Evolutionary conservation across 768 basidiomycete genomes (phyloP).

Genomic region (Coprinopsis cinerea): DNA sequence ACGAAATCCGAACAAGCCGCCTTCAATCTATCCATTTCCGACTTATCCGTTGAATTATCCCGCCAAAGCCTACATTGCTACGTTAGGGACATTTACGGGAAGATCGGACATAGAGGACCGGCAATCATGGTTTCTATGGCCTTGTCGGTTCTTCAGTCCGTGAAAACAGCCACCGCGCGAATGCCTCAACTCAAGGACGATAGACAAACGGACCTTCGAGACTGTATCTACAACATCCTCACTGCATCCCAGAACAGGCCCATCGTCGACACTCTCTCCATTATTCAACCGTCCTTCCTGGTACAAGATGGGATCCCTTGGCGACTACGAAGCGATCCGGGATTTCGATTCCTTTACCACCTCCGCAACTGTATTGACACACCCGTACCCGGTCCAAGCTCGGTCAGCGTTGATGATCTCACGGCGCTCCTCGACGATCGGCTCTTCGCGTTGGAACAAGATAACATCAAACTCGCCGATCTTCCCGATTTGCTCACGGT

Average conservation of each 20-base stretch:
- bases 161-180: slow-evolving; percentile 18
- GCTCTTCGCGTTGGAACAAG: slow-evolving; percentile 19
- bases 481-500: slow-evolving; percentile 8
- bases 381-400: slow-evolving; percentile 10
- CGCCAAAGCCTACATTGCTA: slow-evolving; percentile 9
- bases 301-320: slow-evolving; percentile 71
- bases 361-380: slow-evolving; percentile 59
- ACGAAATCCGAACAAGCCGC: slow-evolving; percentile 20
- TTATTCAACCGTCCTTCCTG: slow-evolving; percentile 79
- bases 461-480: slow-evolving; percentile 1
- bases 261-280: slow-evolving; percentile 70
- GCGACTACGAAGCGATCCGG: slow-evolving; percentile 56
- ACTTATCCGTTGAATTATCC: slow-evolving; percentile 12
- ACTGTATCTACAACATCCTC: slow-evolving; percentile 45
- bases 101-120: slow-evolving; percentile 37
- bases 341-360: slow-evolving; percentile 76
- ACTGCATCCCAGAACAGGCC: slow-evolving; percentile 41
- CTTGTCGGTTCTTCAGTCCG: slow-evolving; percentile 23
- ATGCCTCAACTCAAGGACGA: slow-evolving; percentile 25
- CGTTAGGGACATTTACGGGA: slow-evolving; percentile 18
- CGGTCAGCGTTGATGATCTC: slow-evolving; percentile 25
- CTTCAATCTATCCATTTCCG: slow-evolving; percentile 19
- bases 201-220: slow-evolving; percentile 26
- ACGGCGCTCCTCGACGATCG: slow-evolving; percentile 32
- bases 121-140: slow-evolving; percentile 32